These are phyloP conservation scores for Casuarina cunninghamiana DNA, from an alignment of 306 rosid genomes.

Conservation along the genomic window DNA sequence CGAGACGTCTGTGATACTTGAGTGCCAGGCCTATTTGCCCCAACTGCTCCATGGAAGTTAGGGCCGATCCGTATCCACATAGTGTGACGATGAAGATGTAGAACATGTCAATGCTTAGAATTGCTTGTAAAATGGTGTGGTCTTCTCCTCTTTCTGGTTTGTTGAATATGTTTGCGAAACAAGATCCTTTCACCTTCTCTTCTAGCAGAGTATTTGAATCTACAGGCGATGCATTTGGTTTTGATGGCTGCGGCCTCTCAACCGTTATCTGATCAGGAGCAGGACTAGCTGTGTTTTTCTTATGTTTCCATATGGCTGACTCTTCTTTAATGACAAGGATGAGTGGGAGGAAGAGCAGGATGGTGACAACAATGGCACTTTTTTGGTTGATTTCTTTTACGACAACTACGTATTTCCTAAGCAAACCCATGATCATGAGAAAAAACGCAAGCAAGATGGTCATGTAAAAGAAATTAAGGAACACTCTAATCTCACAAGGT, in stretches of 20 bases:
- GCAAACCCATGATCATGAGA: conserved; percentile 38
- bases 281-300: not conserved
- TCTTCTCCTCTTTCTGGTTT: conserved; percentile 52
- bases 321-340: conserved; percentile 39
- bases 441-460: conserved; percentile 42
- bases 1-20: conserved; percentile 22
- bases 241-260: conserved; percentile 11
- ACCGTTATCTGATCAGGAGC: not conserved
- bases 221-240: too few relatives aligned
- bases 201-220: not conserved
- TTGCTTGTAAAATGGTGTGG: conserved; percentile 47
- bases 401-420: conserved; percentile 24
- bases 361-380: conserved; percentile 24
- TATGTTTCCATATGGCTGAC: conserved; percentile 21
- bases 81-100: conserved; percentile 35
- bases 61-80: conserved; percentile 44
- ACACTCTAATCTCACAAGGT: conserved; percentile 35
- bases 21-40: conserved; percentile 49
- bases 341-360: conserved; percentile 35
- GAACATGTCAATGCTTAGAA: conserved; percentile 42
- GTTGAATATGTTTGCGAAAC: conserved; percentile 21
- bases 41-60: conserved; percentile 44
- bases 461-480: conserved; percentile 37
- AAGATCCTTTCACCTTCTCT: not conserved
- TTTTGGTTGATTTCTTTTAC: conserved; percentile 24